Evolutionary conservation across 1,139 yeast genomes (phyloP), one percentile per base, ranked within the genome.

Genomic region (Magnusiomyces ingens): DNA sequence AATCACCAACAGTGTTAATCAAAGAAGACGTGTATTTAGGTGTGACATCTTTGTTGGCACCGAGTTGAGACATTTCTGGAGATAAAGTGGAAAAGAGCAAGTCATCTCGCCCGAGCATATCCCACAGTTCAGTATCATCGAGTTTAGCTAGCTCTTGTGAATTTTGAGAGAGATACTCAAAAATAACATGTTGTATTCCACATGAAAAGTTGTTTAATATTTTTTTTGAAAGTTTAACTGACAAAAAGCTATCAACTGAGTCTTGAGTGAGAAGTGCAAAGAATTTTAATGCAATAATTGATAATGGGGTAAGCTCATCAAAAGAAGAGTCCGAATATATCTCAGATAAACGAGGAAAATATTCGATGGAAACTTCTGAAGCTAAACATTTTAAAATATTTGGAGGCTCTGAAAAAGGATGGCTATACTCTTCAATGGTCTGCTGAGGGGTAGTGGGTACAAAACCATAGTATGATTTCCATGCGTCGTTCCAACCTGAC

Each of bases 401-500:
- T 13, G 65, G 64, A 12, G 63, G 67, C 22, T 54, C 59, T n/a
- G 54, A 57, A 29, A 55, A 50, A 8, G 62, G 65, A 29, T 55
- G 64, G 15, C 44, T 48, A 50, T 51, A 37, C 32, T 43, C n/a
- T 44, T 32, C 50, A 59, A 35, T 53, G 38, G 22, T 17, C 15
- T 12, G 17, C n/a, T 38, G 45, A 11, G n/a, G 29, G 8, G 22
- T 15, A 19, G 22, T 15, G 2, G 38, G 45, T 10, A 6, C 15
- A 15, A 48, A 49, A 42, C 59, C 72, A 63, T 88, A 87, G 62
- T 82, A 83, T 1, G 67, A 65, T 17, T 69, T 66, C 96, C 97
- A 90, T 10, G 8, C 22, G 0, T 65, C 57, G 2, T 84, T 79
- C 96, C 96, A 89, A 1, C 85, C 83, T 79, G 85, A 80, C 82